Evolutionary conservation across 371 early-diverging fungal genomes (phyloP), one percentile per base, ranked within the genome.

Genomic region (Mycotypha africana): DNA sequence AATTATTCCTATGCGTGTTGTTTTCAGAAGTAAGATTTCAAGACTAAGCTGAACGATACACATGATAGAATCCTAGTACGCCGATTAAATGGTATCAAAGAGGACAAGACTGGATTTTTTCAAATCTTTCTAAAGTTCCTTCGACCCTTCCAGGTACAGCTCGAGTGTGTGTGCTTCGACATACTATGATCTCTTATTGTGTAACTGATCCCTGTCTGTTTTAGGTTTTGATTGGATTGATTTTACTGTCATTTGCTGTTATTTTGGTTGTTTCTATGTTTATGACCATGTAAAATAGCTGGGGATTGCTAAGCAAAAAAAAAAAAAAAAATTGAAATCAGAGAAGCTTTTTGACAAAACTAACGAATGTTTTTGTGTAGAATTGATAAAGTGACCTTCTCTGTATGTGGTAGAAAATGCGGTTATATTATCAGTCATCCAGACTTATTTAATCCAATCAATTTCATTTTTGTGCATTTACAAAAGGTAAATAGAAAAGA

Each of bases 381-480:
- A 21, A 58, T 70, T 39, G 81, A 79, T 42, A 81, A 81, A 51
- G 55, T 82, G 26, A 62, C 63, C 6, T 69, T 63, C 43, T 73
- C 81, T 0, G 53, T 80, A 14, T 85, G 85, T 50, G 85, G 85
- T 14, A 73, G 71, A 24, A 60, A 72, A 50, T 85, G 85, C 55
- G 85, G 85, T 25, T 85, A 79, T 50, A 74, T 81, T 30, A 68
- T 79, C 19, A 67, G 68, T 9, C 79, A 70, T 30, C 67, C 78
- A 10, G 61, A 64, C 28, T 42, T 81, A 10, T 73, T 78, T 34
- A 82, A 81, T 55, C 82, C 81, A 0, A 56, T 81, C 53, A 76
- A 82, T 39, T 62, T 63, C 23, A 64, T 79, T 28, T 74, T 82
- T 53, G 58, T 79, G 19, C 62, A 65, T 38, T 45, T 80, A 6